A percentile compares a stretch with the other conserved stretches of the same genome.
Conservation (phyloP, 495 filamentous ascomycete species). For the Trypethelium eluteriae region DNA sequence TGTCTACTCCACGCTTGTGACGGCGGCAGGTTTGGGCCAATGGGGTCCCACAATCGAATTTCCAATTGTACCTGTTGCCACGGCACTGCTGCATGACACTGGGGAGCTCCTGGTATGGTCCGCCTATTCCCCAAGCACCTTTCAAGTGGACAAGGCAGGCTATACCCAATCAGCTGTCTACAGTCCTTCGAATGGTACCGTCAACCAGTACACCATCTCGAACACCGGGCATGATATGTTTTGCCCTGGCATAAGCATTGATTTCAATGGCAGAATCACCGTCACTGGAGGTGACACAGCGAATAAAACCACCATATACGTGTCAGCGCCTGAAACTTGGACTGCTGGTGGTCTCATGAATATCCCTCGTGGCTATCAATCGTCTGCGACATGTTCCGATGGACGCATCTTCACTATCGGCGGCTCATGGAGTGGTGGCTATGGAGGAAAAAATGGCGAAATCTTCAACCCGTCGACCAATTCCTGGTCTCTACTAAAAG, state of each 20-base stretch:
- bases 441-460: constrained; percentile 49
- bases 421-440: constrained; percentile 47
- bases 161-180: constrained; percentile 16
- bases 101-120: constrained; percentile 8
- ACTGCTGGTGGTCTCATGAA: constrained; percentile 36
- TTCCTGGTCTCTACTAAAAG: constrained; percentile 37
- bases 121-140: constrained; percentile 6
- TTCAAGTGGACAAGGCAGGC: constrained; percentile 17
- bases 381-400: constrained; percentile 45
- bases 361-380: constrained; percentile 51
- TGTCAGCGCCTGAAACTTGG: constrained; percentile 33
- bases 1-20: background rate
- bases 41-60: constrained; percentile 7
- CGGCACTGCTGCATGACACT: constrained; percentile 1
- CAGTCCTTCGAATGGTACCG: constrained; percentile 6
- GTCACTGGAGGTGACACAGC: constrained; percentile 47
- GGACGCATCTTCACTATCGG: constrained; percentile 55
- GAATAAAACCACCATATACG: constrained; percentile 43
- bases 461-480: constrained; percentile 42
- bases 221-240: constrained; percentile 55
- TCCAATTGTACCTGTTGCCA: constrained; percentile 8
- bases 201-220: constrained; percentile 9
- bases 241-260: constrained; percentile 51
- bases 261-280: constrained; percentile 44
- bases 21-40: constrained; percentile 1